Conservation (phyloP, 2,329 filamentous ascomycete species). For the Nemania sp. region DNA sequence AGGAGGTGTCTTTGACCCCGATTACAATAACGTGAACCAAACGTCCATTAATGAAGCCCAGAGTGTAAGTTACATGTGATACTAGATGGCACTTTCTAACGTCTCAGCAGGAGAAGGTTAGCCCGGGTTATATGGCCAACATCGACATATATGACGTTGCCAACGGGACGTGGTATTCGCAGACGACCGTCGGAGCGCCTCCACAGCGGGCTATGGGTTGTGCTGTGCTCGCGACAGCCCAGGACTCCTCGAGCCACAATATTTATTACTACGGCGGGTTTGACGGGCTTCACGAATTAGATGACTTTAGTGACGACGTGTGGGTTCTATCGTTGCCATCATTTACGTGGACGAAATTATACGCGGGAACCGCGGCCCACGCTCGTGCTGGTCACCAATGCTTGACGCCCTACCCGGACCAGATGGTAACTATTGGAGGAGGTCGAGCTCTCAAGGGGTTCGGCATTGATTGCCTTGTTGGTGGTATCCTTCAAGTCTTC, state of each 20-base stretch:
- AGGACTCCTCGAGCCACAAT: conserved; percentile 80
- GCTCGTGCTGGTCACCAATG: conserved; percentile 80
- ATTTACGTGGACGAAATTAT: conserved; percentile 78
- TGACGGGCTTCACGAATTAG: conserved; percentile 59
- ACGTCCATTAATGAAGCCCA: conserved; percentile 52
- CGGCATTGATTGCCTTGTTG: conserved; percentile 61
- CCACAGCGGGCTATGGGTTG: conserved; percentile 73
- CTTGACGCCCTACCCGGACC: conserved; percentile 79
- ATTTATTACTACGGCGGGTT: conserved; percentile 89
- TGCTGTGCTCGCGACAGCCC: conserved; percentile 77
- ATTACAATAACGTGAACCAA: conserved; percentile 53
- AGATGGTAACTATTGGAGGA: conserved; percentile 84
- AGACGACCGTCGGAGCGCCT: conserved; percentile 71
- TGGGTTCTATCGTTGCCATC: conserved; percentile 85
- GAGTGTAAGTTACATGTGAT: conserved; percentile 54
- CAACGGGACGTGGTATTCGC: conserved; percentile 74
- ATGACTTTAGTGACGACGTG: conserved; percentile 72
- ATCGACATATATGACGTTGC: conserved; percentile 85
- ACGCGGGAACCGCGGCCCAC: conserved; percentile 58
- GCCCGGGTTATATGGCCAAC: conserved; percentile 76
- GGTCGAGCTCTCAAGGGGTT: conserved; percentile 56
- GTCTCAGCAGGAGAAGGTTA: conserved; percentile 65
- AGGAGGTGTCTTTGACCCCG: conserved; percentile 76
- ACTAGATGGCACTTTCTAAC: conserved; percentile 41
- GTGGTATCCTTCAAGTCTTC: conserved; percentile 73